phyloP scores from a whole-genome alignment of 805 yeast species.

The Saccharomycopsis capsularis region DNA sequence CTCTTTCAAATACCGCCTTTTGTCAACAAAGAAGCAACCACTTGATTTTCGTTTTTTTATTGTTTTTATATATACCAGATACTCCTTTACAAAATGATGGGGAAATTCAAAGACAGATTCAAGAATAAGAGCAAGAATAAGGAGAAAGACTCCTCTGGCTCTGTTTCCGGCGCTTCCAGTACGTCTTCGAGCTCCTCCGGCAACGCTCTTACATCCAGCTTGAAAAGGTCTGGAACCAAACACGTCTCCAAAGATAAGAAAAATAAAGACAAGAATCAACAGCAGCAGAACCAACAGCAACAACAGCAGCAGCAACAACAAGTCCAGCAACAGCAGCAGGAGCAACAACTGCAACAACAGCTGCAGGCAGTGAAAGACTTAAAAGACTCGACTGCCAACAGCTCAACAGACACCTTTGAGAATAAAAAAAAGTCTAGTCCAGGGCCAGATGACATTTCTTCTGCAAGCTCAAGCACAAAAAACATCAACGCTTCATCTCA shows the following conservation, averaged over 20 bases:
- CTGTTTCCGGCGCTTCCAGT: not conserved
- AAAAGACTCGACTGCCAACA: not conserved
- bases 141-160: slow-evolving; percentile 4
- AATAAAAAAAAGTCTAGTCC: too few relatives aligned
- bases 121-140: slow-evolving; percentile 19
- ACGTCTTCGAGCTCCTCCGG: not conserved
- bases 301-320: not conserved
- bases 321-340: not conserved
- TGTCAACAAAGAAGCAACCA: too few relatives aligned
- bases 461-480: not conserved
- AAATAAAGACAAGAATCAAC: slow-evolving; percentile 10
- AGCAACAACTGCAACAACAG: not conserved
- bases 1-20: too few relatives aligned
- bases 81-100: slow-evolving; percentile 24
- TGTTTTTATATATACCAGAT: too few relatives aligned
- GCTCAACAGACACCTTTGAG: not conserved
- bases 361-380: not conserved
- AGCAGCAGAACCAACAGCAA: slow-evolving; percentile 1
- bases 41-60: too few relatives aligned
- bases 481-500: not conserved
- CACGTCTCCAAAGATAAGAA: slow-evolving; percentile 20
- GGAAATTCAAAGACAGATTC: slow-evolving; percentile 22
- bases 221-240: slow-evolving; percentile 21
- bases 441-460: not conserved
- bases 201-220: slow-evolving; percentile 8